Conservation (phyloP, 371 early-diverging fungal genomes). For the Funneliformis caledonium region DNA sequence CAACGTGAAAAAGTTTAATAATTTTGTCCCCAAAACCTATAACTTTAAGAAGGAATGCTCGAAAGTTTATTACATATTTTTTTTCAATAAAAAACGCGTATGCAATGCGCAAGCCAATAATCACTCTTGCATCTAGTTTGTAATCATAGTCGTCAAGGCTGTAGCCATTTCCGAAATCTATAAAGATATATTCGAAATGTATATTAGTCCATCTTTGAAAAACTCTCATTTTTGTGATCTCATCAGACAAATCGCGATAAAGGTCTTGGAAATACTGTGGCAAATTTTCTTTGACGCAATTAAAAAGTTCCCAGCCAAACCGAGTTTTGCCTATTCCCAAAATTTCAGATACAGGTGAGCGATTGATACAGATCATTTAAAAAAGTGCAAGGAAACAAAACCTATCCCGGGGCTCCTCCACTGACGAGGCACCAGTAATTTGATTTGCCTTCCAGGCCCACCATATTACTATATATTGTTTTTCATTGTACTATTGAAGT, state of each 20-base stretch:
- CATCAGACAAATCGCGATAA: constrained; percentile 22
- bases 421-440: constrained; percentile 33
- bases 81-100: not conserved
- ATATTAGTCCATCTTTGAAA: too few species aligned
- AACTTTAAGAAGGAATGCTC: too few species aligned
- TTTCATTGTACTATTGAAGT: constrained; percentile 19
- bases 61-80: too few species aligned
- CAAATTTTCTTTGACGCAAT: constrained; percentile 30
- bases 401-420: constrained; percentile 41
- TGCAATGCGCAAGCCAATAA: constrained; percentile 44
- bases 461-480: constrained; percentile 13
- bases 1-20: not conserved
- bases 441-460: not conserved
- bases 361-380: too few species aligned
- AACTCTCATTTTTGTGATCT: too few species aligned
- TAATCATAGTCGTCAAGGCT: constrained; percentile 9
- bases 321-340: constrained; percentile 44
- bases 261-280: not conserved
- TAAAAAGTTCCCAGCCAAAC: constrained; percentile 43
- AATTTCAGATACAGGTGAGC: not conserved
- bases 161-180: constrained; percentile 40
- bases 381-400: constrained; percentile 1
- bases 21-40: not conserved
- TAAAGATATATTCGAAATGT: constrained; percentile 36
- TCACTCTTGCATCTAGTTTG: constrained; percentile 34